A percentile compares a stretch with the other conserved stretches of the same genome.
Conservation (phyloP, 1,284 basidiomycete species). For the Ustilago loliicola region DNA sequence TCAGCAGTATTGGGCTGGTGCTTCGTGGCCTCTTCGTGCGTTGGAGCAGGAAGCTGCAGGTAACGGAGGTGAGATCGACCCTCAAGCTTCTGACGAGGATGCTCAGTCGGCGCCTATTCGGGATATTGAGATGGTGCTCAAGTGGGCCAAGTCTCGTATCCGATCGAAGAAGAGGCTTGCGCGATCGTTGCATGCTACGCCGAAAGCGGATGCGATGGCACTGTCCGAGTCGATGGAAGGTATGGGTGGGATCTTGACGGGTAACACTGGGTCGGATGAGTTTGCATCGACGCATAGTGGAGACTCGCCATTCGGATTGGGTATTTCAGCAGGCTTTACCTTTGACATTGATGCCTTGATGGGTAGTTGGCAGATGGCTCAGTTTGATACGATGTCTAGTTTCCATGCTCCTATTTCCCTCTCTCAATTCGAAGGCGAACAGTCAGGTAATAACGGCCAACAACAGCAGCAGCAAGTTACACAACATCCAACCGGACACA, state of each 20-base stretch:
- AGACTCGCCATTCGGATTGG: slow-evolving; percentile 49
- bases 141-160: slow-evolving; percentile 55
- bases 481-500: slow-evolving; percentile 5
- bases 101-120: slow-evolving; percentile 57
- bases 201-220: slow-evolving; percentile 30
- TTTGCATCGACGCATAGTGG: slow-evolving; percentile 44
- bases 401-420: slow-evolving; percentile 18
- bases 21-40: slow-evolving; percentile 57
- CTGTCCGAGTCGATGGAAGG: slow-evolving; percentile 27
- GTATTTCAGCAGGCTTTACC: slow-evolving; percentile 47
- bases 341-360: slow-evolving; percentile 51
- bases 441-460: not conserved
- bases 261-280: slow-evolving; percentile 31
- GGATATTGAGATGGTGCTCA: slow-evolving; percentile 62
- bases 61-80: slow-evolving; percentile 43
- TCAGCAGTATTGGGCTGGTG: slow-evolving; percentile 58
- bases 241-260: slow-evolving; percentile 26
- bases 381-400: slow-evolving; percentile 26
- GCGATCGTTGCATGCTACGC: slow-evolving; percentile 34
- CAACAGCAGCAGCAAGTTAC: slow-evolving; percentile 5
- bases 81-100: slow-evolving; percentile 57
- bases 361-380: slow-evolving; percentile 47
- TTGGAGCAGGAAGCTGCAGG: slow-evolving; percentile 59
- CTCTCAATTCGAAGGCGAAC: slow-evolving; percentile 4
- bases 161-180: slow-evolving; percentile 33